Evolutionary conservation across 352 stramenopile species (phyloP).

Genomic region (Phytopythium mirpurense): DNA sequence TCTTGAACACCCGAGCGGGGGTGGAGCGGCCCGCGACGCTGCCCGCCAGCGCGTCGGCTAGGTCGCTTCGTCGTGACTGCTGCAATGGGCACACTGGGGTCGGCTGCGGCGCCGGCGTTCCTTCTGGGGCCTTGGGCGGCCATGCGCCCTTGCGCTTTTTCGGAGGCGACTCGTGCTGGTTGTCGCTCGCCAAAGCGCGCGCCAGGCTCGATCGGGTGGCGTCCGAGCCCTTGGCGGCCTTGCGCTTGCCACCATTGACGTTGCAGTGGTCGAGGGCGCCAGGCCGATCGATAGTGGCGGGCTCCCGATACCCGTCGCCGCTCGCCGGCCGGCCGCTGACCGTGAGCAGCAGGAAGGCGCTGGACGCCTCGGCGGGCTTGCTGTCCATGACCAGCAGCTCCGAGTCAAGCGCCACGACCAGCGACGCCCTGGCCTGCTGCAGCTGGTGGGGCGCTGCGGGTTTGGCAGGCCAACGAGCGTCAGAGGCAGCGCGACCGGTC

Average conservation of each 20-base stretch:
- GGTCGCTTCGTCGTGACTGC: not conserved
- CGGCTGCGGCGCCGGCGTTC: not conserved
- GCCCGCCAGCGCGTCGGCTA: slow-evolving; percentile 11
- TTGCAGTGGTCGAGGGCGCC: not conserved
- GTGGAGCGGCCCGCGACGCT: slow-evolving; percentile 29
- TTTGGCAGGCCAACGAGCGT: not conserved
- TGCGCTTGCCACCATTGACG: no score
- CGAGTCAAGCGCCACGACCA: slow-evolving; percentile 66
- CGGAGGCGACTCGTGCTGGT: slow-evolving; percentile 6
- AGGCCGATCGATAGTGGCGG: no score
- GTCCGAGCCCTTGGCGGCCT: not conserved
- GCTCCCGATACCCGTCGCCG: not conserved
- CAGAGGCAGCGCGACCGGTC: no score
- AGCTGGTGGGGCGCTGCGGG: slow-evolving; percentile 7
- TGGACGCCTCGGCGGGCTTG: slow-evolving; percentile 34
- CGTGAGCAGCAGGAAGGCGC: slow-evolving; percentile 43
- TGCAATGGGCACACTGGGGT: not conserved
- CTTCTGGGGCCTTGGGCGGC: not conserved
- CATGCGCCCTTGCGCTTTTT: slow-evolving; percentile 8
- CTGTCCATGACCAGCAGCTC: slow-evolving; percentile 52
- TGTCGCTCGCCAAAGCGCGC: not conserved
- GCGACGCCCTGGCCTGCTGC: slow-evolving; percentile 18
- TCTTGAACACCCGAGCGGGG: slow-evolving; percentile 51
- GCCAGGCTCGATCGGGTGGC: not conserved
- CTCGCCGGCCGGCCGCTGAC: slow-evolving; percentile 39